phyloP scores from a whole-genome alignment of 306 rosid species.

The Gastrolobium villosum region DNA sequence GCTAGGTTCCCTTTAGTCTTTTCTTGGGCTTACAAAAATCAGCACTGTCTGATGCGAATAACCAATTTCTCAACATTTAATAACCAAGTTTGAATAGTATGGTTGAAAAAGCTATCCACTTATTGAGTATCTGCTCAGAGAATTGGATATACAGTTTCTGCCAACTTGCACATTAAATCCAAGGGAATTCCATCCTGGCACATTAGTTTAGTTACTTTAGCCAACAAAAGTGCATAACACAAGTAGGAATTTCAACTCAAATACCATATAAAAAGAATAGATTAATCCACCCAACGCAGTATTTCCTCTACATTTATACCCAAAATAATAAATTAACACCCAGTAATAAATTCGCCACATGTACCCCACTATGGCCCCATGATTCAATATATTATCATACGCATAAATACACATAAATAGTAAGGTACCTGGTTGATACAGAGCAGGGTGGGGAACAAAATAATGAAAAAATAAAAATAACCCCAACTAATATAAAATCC shows the following conservation, averaged over 20 bases:
- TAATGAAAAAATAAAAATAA: neutral
- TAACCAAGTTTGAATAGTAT: conserved; percentile 9
- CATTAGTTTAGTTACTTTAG: conserved; percentile 12
- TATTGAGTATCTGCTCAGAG: neutral
- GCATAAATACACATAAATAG: neutral
- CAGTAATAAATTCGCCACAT: neutral
- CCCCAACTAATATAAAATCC: conserved; percentile 13
- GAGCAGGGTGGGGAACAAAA: conserved; percentile 6
- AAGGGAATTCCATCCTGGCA: neutral
- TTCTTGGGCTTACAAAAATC: neutral
- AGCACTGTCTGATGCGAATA: neutral
- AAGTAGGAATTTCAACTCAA: conserved; percentile 10
- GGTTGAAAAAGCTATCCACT: conserved; percentile 8
- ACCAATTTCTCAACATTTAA: conserved; percentile 11
- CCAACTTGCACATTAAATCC: conserved; percentile 37
- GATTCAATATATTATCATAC: neutral
- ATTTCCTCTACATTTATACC: conserved; percentile 19
- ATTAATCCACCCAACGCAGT: conserved; percentile 22
- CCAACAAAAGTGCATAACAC: conserved; percentile 20
- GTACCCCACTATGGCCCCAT: neutral
- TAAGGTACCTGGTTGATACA: neutral
- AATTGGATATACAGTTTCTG: conserved; percentile 25
- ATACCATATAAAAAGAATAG: conserved; percentile 8
- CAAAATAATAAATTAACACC: neutral
- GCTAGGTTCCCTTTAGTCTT: conserved; percentile 1